These are phyloP conservation scores for Millerozyma miso DNA, from an alignment of 805 yeast genomes.

Conservation along the genomic window DNA sequence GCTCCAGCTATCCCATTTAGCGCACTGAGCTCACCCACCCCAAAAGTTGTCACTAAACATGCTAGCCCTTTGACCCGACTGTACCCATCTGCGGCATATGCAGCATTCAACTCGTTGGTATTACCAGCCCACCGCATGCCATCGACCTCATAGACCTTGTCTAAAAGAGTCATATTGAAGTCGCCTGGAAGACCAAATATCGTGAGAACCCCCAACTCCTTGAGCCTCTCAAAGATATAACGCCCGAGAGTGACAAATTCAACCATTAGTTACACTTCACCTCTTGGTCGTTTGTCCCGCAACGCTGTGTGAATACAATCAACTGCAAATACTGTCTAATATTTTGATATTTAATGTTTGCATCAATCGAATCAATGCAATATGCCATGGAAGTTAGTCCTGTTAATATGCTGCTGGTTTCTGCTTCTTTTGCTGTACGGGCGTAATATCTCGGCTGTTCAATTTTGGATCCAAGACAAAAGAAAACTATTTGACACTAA, in stretches of 20 bases:
- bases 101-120: conserved; percentile 86
- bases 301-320: too few species aligned
- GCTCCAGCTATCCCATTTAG: conserved; percentile 85
- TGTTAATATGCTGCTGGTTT: too few species aligned
- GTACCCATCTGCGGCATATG: conserved; percentile 87
- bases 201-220: conserved; percentile 66
- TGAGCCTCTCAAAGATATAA: conserved; percentile 73
- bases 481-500: too few species aligned
- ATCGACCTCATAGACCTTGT: conserved; percentile 68
- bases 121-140: conserved; percentile 88
- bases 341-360: too few species aligned
- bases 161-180: conserved; percentile 68
- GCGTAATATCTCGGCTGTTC: too few species aligned
- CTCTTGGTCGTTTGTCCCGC: too few species aligned
- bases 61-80: conserved; percentile 75
- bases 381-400: too few species aligned
- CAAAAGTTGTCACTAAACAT: conserved; percentile 78
- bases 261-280: conserved; percentile 17
- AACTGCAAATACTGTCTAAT: too few species aligned
- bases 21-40: conserved; percentile 86
- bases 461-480: too few species aligned
- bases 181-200: conserved; percentile 82
- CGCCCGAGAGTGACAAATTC: conserved; percentile 61
- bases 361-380: not conserved
- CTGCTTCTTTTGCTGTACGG: too few species aligned